Conservation (phyloP, 176 grass and related monocot genomes). For the Carex kokanica region DNA sequence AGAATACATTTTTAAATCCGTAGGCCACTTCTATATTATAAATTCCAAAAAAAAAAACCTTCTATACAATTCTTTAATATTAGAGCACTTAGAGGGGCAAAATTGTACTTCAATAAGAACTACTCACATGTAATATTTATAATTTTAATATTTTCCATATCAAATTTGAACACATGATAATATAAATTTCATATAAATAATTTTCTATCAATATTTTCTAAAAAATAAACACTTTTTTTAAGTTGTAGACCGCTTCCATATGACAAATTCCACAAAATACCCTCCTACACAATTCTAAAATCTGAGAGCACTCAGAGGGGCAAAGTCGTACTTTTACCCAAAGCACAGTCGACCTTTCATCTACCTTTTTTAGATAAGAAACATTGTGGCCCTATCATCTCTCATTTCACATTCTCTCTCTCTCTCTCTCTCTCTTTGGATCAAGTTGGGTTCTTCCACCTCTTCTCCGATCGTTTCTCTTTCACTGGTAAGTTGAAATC, state of each 20-base stretch:
- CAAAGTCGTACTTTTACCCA: conserved; percentile 1
- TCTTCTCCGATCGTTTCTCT: conserved; percentile 12
- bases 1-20: too few relatives aligned
- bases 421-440: conserved; percentile 3
- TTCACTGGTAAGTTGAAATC: neutral
- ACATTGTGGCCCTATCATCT: conserved; percentile 6
- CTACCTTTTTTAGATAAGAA: conserved; percentile 14
- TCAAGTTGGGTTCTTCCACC: conserved; percentile 15
- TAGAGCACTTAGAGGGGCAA: too few relatives aligned
- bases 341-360: conserved; percentile 22
- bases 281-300: neutral
- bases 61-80: too few relatives aligned
- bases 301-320: neutral
- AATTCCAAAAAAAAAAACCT: too few relatives aligned
- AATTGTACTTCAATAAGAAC: too few relatives aligned
- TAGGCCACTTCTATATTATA: too few relatives aligned
- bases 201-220: too few relatives aligned
- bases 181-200: too few relatives aligned
- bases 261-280: neutral
- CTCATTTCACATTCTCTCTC: neutral
- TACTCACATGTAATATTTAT: too few relatives aligned
- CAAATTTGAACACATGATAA: too few relatives aligned
- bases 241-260: neutral
- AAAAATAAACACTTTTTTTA: neutral
- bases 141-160: too few relatives aligned